These are phyloP conservation scores for Chenopodium berlandieri DNA, from an alignment of 148 eudicot genomes.

Conservation along the genomic window DNA sequence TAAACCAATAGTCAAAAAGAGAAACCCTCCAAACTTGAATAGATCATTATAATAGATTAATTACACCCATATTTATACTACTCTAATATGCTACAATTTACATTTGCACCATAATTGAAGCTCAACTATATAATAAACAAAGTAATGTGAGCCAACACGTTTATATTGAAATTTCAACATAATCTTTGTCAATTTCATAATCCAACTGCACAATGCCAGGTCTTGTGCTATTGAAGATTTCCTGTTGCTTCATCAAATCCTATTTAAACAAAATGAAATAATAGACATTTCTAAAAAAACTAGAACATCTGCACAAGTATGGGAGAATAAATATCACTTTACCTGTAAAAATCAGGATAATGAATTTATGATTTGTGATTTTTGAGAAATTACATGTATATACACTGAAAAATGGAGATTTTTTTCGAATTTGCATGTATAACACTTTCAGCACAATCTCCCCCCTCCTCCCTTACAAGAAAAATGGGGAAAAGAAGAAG, in stretches of 20 bases:
- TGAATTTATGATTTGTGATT: background rate
- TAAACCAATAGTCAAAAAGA: too few relatives aligned
- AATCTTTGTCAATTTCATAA: background rate
- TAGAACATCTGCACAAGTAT: background rate
- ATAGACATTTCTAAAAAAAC: background rate
- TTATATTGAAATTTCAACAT: background rate
- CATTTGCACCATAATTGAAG: too few relatives aligned
- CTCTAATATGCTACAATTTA: background rate
- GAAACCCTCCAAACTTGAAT: too few relatives aligned
- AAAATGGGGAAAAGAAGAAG: background rate
- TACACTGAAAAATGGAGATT: slow-evolving; percentile 6
- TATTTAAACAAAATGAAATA: background rate
- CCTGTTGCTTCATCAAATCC: background rate
- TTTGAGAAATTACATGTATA: slow-evolving; percentile 12
- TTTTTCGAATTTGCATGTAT: background rate
- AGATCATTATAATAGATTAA: too few relatives aligned
- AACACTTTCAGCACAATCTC: background rate
- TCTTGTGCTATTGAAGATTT: background rate
- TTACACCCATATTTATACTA: too few relatives aligned
- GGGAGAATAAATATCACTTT: slow-evolving; percentile 1
- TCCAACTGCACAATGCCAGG: background rate
- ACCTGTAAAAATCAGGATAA: background rate
- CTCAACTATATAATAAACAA: too few relatives aligned
- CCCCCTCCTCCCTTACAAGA: background rate
- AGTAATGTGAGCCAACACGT: background rate